phyloP scores from a whole-genome alignment of 345 rosid species.

The Orychophragmus violaceus region DNA sequence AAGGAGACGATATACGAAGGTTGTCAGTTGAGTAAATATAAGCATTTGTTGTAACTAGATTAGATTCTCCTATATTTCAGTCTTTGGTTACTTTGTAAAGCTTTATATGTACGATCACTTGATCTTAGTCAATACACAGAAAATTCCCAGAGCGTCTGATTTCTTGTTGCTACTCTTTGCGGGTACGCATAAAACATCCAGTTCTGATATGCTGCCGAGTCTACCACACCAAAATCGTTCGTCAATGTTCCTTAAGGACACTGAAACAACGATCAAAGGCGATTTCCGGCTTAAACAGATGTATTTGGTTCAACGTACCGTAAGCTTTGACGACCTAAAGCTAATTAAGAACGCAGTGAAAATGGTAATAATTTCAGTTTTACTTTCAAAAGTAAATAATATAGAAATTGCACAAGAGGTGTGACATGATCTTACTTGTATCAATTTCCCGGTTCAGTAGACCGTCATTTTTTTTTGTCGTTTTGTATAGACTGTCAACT shows the following conservation, averaged over 20 bases:
- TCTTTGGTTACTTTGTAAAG: no score
- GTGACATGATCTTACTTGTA: neutral
- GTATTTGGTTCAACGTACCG: constrained; percentile 41
- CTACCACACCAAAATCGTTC: no score
- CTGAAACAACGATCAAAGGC: constrained; percentile 50
- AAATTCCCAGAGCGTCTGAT: no score
- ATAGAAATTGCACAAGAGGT: neutral
- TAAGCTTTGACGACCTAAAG: constrained; percentile 54
- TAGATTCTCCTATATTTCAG: no score
- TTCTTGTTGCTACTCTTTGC: no score
- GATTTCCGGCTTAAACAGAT: constrained; percentile 10
- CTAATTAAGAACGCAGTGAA: constrained; percentile 27
- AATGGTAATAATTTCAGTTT: constrained; percentile 24
- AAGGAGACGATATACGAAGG: no score
- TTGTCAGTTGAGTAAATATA: no score
- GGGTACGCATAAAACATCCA: no score
- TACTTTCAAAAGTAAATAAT: neutral
- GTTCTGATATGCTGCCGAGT: no score
- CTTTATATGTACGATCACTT: no score
- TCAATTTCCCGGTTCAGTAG: neutral
- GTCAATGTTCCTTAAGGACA: constrained; percentile 39
- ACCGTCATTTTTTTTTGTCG: constrained; percentile 36
- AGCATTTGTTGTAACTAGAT: no score
- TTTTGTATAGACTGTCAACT: constrained; percentile 47
- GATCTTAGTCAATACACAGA: no score